phyloP scores from a whole-genome alignment of 1,139 yeast species.

The Debaryomyces singareniensis region DNA sequence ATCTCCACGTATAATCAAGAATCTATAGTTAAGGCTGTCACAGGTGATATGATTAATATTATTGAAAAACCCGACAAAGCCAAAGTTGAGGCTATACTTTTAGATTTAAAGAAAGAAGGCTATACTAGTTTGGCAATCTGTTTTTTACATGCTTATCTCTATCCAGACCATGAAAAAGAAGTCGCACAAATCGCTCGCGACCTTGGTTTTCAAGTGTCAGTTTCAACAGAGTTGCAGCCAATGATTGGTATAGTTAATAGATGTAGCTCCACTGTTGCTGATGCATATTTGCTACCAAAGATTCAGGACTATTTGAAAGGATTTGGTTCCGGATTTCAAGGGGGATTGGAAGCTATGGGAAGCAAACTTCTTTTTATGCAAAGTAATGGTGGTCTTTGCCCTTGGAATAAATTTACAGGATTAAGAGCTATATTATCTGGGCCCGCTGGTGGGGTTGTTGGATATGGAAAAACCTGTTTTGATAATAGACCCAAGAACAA shows the following conservation, averaged over 20 bases:
- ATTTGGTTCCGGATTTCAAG: conserved; percentile 11
- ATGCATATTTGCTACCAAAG: conserved; percentile 10
- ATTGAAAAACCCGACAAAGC: conserved; percentile 6
- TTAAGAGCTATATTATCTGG: conserved; percentile 11
- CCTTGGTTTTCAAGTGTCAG: conserved; percentile 9
- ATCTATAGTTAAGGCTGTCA: conserved; percentile 5
- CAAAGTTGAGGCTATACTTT: conserved; percentile 4
- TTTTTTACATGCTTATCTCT: conserved; percentile 9
- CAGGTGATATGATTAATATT: conserved; percentile 8
- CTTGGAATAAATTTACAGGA: conserved; percentile 11
- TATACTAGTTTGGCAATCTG: conserved; percentile 8
- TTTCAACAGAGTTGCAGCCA: conserved; percentile 10
- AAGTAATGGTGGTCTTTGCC: conserved; percentile 11
- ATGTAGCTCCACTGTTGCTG: conserved; percentile 10
- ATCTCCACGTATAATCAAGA: conserved; percentile 1
- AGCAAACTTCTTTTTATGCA: conserved; percentile 11
- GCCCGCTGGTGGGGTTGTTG: conserved; percentile 15
- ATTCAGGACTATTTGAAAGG: conserved; percentile 8
- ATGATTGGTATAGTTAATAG: conserved; percentile 10
- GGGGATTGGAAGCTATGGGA: conserved; percentile 17
- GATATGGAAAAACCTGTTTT: conserved; percentile 9
- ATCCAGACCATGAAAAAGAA: conserved; percentile 9
- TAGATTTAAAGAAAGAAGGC: conserved; percentile 5
- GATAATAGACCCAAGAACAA: conserved; percentile 12
- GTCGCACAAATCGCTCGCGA: conserved; percentile 7